Percentiles rank a stretch among this genome's conserved stretches.
Evolutionary conservation across 2,329 filamentous ascomycete genomes (phyloP).

Genomic region (Diaporthe amygdali): DNA sequence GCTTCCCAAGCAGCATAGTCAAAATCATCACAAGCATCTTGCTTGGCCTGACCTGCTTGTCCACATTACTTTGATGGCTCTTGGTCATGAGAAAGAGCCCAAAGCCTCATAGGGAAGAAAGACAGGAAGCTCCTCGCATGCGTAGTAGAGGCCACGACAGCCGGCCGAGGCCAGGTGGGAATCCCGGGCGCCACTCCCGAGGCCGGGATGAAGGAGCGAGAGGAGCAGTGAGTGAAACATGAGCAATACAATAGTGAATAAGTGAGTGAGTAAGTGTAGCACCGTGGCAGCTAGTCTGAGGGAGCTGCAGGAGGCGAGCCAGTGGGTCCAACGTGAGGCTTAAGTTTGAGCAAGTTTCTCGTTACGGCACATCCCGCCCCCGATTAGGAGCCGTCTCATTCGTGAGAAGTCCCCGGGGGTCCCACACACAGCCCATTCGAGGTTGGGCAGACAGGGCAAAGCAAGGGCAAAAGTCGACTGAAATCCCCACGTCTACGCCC

Average conservation of each 20-base stretch:
- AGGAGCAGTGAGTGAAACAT: conserved; percentile 7
- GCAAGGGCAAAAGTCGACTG: not conserved
- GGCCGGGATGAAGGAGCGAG: not conserved
- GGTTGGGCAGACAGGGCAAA: too few species aligned
- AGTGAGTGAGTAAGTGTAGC: not conserved
- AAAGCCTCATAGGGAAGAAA: not conserved
- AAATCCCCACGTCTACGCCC: not conserved
- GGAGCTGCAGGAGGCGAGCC: too few species aligned
- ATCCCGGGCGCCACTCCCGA: conserved; percentile 1
- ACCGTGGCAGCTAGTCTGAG: too few species aligned
- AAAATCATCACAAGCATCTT: too few species aligned
- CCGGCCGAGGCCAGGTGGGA: not conserved
- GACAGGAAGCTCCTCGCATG: not conserved
- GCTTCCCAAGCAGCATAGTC: not conserved
- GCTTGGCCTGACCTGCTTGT: too few species aligned
- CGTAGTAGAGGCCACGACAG: not conserved
- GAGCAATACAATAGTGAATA: not conserved
- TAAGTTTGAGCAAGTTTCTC: conserved; percentile 15
- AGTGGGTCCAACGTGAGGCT: conserved; percentile 11
- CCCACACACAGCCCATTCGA: not conserved
- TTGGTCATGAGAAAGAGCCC: not conserved
- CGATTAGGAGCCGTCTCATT: not conserved
- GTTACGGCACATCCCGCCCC: not conserved
- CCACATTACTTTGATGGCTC: too few species aligned
- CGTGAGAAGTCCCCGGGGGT: not conserved